phyloP scores from a whole-genome alignment of 2,329 filamentous ascomycete species.

The Monosporascus sp. region DNA sequence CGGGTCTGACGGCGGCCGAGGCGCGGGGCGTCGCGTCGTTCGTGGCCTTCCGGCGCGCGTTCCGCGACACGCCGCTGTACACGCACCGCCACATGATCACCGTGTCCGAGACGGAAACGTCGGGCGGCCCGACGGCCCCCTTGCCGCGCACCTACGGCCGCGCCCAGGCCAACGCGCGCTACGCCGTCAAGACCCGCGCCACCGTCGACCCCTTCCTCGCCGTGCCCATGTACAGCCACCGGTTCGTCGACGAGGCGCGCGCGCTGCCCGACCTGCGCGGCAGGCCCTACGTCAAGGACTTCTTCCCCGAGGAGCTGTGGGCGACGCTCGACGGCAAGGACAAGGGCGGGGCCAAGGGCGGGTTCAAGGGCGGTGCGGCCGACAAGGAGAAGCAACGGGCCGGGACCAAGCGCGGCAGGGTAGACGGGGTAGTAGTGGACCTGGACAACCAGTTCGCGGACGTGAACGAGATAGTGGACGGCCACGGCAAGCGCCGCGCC shows the following conservation, averaged over 20 bases:
- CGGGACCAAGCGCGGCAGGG: not conserved
- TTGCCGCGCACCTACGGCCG: slow-evolving; percentile 46
- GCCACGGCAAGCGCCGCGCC: slow-evolving; percentile 9
- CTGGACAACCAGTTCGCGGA: slow-evolving; percentile 14
- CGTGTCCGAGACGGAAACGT: not conserved
- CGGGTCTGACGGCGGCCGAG: slow-evolving; percentile 39
- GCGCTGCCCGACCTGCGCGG: slow-evolving; percentile 49
- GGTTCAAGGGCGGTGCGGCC: slow-evolving; percentile 20
- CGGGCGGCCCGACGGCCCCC: slow-evolving; percentile 29
- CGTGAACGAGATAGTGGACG: slow-evolving; percentile 10
- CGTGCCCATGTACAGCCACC: slow-evolving; percentile 53
- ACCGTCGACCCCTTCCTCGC: slow-evolving; percentile 54
- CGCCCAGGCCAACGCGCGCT: slow-evolving; percentile 53
- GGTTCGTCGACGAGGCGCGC: slow-evolving; percentile 46
- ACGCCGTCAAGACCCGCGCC: slow-evolving; percentile 49
- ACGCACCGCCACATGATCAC: slow-evolving; percentile 43
- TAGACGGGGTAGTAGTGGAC: not conserved
- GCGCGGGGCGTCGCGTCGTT: slow-evolving; percentile 44
- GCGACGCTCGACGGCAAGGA: slow-evolving; percentile 48
- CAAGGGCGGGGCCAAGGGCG: slow-evolving; percentile 14
- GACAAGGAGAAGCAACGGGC: not conserved
- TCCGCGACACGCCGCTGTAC: slow-evolving; percentile 51
- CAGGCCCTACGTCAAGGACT: slow-evolving; percentile 42
- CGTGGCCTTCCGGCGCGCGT: slow-evolving; percentile 51
- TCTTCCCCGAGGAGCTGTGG: slow-evolving; percentile 54